Conservation (phyloP, 345 rosid genomes). For the Populus simonii region DNA sequence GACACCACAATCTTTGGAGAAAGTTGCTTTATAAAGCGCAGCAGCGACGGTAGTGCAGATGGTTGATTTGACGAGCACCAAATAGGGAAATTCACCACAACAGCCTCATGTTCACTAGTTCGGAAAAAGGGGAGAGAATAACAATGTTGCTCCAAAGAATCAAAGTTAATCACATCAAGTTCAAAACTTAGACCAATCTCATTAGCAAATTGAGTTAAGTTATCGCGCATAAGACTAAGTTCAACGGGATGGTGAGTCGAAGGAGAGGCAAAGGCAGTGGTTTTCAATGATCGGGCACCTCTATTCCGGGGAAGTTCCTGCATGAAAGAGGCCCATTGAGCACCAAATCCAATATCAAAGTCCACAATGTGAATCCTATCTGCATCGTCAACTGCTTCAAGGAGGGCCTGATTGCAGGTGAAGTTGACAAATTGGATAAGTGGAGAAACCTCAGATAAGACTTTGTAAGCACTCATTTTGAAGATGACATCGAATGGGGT, state of each 20-base stretch:
- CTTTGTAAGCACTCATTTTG: slow-evolving; percentile 53
- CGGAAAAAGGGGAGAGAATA: slow-evolving; percentile 34
- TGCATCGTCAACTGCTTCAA: slow-evolving; percentile 43
- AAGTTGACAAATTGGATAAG: slow-evolving; percentile 50
- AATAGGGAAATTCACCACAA: slow-evolving; percentile 51
- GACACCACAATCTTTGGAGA: slow-evolving; percentile 78
- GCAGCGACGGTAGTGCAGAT: slow-evolving; percentile 43
- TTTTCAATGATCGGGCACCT: slow-evolving; percentile 43
- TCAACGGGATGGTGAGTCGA: slow-evolving; percentile 45
- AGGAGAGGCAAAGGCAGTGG: slow-evolving; percentile 54
- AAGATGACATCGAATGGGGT: slow-evolving; percentile 44
- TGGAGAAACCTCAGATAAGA: slow-evolving; percentile 53
- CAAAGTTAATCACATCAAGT: slow-evolving; percentile 47
- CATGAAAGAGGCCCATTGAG: slow-evolving; percentile 66
- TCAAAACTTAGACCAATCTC: slow-evolving; percentile 49
- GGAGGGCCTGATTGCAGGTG: slow-evolving; percentile 54
- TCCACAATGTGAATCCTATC: slow-evolving; percentile 51
- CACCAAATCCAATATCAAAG: slow-evolving; percentile 59
- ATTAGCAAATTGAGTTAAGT: slow-evolving; percentile 44
- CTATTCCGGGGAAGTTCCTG: slow-evolving; percentile 52
- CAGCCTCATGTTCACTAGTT: slow-evolving; percentile 40
- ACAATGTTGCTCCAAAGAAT: slow-evolving; percentile 40
- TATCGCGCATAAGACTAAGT: slow-evolving; percentile 48
- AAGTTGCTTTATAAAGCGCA: slow-evolving; percentile 70
- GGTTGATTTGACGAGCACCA: slow-evolving; percentile 43